These are phyloP conservation scores for Pugionium dolabratum DNA, from an alignment of 345 rosid genomes.

Conservation along the genomic window DNA sequence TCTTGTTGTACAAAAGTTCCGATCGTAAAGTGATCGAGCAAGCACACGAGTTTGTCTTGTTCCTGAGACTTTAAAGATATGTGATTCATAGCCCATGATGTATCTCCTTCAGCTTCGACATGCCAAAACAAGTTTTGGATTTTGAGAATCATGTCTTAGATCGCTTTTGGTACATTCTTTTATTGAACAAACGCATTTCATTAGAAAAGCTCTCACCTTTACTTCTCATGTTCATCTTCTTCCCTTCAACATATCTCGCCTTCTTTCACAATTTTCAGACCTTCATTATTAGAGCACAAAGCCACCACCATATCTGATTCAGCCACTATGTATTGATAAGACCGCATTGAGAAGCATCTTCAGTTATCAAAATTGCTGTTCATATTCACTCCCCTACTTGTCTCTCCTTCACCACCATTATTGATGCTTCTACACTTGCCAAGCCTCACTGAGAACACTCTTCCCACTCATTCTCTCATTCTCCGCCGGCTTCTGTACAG, in stretches of 20 bases:
- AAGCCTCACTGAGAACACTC: conserved; percentile 76
- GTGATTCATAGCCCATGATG: conserved; percentile 19
- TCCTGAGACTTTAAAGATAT: conserved; percentile 19
- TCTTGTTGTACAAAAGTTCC: conserved; percentile 34
- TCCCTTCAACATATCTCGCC: conserved; percentile 59
- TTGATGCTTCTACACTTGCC: conserved; percentile 69
- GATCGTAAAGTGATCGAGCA: conserved; percentile 31
- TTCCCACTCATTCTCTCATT: conserved; percentile 55
- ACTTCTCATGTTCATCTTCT: conserved; percentile 68
- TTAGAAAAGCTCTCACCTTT: conserved; percentile 88
- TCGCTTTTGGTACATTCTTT: too few relatives aligned
- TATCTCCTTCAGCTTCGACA: conserved; percentile 26
- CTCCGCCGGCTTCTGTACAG: conserved; percentile 51
- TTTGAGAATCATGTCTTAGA: conserved; percentile 14
- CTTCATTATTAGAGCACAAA: conserved; percentile 44
- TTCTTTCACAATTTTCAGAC: conserved; percentile 45
- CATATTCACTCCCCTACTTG: conserved; percentile 49
- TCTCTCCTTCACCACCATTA: conserved; percentile 51
- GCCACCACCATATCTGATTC: conserved; percentile 69
- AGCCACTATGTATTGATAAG: conserved; percentile 69
- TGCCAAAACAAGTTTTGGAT: conserved; percentile 27
- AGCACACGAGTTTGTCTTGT: conserved; percentile 15
- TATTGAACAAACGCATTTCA: too few relatives aligned
- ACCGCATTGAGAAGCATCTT: conserved; percentile 61
- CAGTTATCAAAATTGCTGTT: conserved; percentile 65